Conservation (phyloP, 2,329 filamentous ascomycete genomes). For the Colletotrichum sansevieriae region DNA sequence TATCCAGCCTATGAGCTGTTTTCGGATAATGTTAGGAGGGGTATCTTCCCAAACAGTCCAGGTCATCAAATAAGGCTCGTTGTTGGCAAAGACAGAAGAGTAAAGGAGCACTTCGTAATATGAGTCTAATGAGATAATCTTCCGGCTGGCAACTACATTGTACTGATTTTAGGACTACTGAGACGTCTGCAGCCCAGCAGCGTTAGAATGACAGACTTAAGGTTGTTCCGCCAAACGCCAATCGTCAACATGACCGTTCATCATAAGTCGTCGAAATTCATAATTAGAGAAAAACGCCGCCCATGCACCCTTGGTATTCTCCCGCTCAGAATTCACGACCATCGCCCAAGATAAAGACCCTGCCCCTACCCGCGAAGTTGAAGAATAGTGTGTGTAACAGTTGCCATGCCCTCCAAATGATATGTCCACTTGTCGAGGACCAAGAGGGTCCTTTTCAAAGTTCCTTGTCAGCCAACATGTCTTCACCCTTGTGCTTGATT, state of each 20-base stretch:
- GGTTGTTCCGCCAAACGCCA: neutral
- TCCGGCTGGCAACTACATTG: neutral
- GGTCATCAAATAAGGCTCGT: slow-evolving; percentile 72
- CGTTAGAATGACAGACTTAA: neutral
- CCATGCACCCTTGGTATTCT: neutral
- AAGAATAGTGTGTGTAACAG: neutral
- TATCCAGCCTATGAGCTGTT: slow-evolving; percentile 81
- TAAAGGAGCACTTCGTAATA: slow-evolving; percentile 68
- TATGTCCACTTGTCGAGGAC: neutral
- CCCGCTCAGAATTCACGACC: neutral
- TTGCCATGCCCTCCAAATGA: neutral
- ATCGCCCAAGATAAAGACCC: too few species aligned
- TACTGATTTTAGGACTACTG: neutral
- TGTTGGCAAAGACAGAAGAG: slow-evolving; percentile 70
- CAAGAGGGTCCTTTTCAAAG: slow-evolving; percentile 42
- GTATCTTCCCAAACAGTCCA: slow-evolving; percentile 64
- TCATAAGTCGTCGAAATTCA: slow-evolving; percentile 40
- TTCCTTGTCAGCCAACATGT: slow-evolving; percentile 64
- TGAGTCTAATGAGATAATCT: slow-evolving; percentile 37
- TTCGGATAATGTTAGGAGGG: slow-evolving; percentile 68
- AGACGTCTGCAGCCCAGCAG: neutral
- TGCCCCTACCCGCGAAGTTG: neutral
- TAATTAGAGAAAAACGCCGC: slow-evolving; percentile 17
- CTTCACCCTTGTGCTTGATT: slow-evolving; percentile 68
- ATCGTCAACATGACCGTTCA: slow-evolving; percentile 14